Base-by-base conservation (phyloP, 495 filamentous ascomycete genomes). In the Trichoderma gamsii region DNA sequence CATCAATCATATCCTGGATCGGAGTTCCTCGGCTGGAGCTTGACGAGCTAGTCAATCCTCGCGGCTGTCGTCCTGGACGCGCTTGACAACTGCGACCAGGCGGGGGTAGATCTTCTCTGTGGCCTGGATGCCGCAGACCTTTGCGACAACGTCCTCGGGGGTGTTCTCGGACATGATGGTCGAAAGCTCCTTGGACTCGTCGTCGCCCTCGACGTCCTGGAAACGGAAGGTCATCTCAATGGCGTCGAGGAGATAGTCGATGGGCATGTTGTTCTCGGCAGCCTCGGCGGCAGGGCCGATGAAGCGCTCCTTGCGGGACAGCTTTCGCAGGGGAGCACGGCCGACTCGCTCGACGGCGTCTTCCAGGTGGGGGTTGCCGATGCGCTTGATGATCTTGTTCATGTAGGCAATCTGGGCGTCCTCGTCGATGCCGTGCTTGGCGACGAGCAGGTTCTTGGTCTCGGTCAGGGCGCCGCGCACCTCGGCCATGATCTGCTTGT, bases 261-360 rank as follows among this genome's bases (percentile, higher is more conserved):
- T 87, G 73, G 89, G 86, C 76, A 89, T 81, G 63, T 89, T 90
- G 41, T 83, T 79, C 81, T 97, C 91, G 29, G 91, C 91, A 32
- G 97, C 83, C 73, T 93, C 87, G 18, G 91, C 85, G 16, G 93
- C 93, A 27, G 95, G 95, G 70, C 92, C 93, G 76, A 99, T 90
- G 82, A 99, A 96, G 44, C 95, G 92, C 78, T 99, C 95, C 78
- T 92, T 91, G 75, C 92, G 90, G 68, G 88, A 87, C 16, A 98
- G 84, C 84, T 99, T 99, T 76, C 95, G 87, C 68, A 98, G 79
- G 12, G 95, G 95, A 51, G 94, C 95, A 75, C 95, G 94, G 64
- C 93, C 95, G 70, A 99, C 95, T 74, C 95, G 95, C 82, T 93
- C 92, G 44, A 97, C 92, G 49, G 87, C 87, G 79, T 99, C 95